Conservation (phyloP, 345 rosid genomes). For the Eucalyptus virginea region DNA sequence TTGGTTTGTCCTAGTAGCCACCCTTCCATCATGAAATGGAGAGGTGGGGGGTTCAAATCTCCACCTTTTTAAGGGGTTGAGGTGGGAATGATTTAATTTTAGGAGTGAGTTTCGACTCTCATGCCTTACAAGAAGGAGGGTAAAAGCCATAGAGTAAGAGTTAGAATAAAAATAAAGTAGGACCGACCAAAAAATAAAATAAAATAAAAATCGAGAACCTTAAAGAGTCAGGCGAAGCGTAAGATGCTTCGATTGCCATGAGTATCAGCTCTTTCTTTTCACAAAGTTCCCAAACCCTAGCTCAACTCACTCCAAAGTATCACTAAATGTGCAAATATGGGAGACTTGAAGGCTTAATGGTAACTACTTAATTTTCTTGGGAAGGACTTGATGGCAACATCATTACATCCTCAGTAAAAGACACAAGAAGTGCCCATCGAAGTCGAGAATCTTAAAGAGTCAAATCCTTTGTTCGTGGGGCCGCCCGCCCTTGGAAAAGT, state of each 20-base stretch:
- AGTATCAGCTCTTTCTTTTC: not conserved
- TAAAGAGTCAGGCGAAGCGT: too few relatives aligned
- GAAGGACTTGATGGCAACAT: not conserved
- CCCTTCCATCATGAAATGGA: accelerated
- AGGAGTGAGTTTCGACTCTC: accelerated
- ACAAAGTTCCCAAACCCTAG: not conserved
- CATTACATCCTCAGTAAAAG: not conserved
- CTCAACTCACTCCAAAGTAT: not conserved
- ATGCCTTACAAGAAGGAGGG: accelerated
- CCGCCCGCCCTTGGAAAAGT: not conserved
- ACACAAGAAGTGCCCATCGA: not conserved
- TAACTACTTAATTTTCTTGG: not conserved
- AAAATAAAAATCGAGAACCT: too few relatives aligned
- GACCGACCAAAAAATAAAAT: too few relatives aligned
- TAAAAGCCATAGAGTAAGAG: accelerated
- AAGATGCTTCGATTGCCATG: not conserved
- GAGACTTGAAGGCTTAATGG: not conserved
- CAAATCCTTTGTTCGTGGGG: not conserved
- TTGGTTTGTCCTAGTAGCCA: accelerated
- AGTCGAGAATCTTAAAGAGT: not conserved
- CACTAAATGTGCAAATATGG: not conserved
- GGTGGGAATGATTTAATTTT: accelerated
- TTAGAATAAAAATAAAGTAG: accelerated
- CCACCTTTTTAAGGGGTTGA: accelerated
- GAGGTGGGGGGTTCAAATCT: accelerated